Evolutionary conservation across 805 yeast species (phyloP).

Genomic region (Sugiyamaella lignohabitans): DNA sequence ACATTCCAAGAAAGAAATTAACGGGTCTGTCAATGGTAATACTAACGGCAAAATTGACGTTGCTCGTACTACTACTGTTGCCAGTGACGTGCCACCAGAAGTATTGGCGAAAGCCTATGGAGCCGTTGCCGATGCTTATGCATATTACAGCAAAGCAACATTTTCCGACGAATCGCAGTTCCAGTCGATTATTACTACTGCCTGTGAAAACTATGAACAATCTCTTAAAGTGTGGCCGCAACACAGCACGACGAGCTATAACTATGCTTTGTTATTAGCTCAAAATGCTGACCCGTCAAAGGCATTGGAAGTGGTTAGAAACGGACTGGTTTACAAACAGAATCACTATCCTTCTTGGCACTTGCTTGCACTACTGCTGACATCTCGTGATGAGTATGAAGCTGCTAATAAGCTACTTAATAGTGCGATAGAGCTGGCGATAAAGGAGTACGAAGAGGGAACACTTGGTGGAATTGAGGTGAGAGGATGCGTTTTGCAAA

Average conservation of each 20-base stretch:
- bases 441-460: neutral
- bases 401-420: conserved; percentile 53
- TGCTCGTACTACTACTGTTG: neutral
- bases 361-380: conserved; percentile 54
- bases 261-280: conserved; percentile 29
- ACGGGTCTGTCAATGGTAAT: no score
- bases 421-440: conserved; percentile 37
- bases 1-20: no score
- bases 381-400: conserved; percentile 51
- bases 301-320: conserved; percentile 24
- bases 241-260: conserved; percentile 16
- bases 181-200: conserved; percentile 13
- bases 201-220: conserved; percentile 17
- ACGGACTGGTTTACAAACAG: conserved; percentile 35
- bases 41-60: neutral
- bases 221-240: conserved; percentile 14
- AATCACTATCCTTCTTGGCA: conserved; percentile 61
- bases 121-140: conserved; percentile 15
- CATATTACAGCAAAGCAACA: conserved; percentile 10
- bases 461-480: conserved; percentile 20
- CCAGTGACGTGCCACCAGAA: neutral
- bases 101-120: conserved; percentile 14
- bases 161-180: conserved; percentile 12
- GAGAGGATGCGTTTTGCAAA: conserved; percentile 49
- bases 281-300: conserved; percentile 18